phyloP scores from a whole-genome alignment of 768 basidiomycete genomes.

The Pholiota conissans region DNA sequence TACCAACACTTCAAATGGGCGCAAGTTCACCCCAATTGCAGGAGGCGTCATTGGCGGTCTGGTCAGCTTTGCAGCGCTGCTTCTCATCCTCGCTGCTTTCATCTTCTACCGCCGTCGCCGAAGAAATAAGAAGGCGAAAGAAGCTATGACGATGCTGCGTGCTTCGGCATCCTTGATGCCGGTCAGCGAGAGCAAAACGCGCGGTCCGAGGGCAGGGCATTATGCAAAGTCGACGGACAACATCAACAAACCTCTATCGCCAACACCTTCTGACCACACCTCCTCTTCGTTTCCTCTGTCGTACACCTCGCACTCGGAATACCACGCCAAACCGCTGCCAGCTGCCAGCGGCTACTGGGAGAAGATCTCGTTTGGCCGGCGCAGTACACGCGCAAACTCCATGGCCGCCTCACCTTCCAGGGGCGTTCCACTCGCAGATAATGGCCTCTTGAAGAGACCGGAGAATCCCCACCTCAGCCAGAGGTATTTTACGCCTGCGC shows the following conservation, averaged over 20 bases:
- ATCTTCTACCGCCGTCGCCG: neutral
- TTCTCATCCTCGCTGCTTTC: neutral
- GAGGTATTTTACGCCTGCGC: neutral
- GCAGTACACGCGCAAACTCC: neutral
- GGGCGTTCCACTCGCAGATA: neutral
- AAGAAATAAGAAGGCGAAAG: neutral
- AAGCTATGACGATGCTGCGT: neutral
- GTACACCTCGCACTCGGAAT: neutral
- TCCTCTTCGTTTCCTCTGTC: neutral
- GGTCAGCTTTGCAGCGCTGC: neutral
- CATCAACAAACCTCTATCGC: neutral
- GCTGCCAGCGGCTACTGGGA: neutral
- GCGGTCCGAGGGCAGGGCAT: neutral
- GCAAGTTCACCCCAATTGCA: neutral
- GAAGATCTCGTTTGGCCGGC: neutral
- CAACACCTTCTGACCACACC: neutral
- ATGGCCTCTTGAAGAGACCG: neutral
- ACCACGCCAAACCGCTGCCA: neutral
- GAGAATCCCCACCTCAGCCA: neutral
- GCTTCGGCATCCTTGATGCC: neutral
- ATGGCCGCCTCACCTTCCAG: neutral
- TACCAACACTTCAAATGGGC: neutral
- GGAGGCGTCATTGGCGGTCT: neutral
- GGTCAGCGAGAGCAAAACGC: neutral
- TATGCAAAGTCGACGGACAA: neutral